A percentile compares a stretch with the other conserved stretches of the same genome.
These are phyloP conservation scores for Ganoderma sinense DNA, from an alignment of 1,284 basidiomycete species.

Conservation along the genomic window DNA sequence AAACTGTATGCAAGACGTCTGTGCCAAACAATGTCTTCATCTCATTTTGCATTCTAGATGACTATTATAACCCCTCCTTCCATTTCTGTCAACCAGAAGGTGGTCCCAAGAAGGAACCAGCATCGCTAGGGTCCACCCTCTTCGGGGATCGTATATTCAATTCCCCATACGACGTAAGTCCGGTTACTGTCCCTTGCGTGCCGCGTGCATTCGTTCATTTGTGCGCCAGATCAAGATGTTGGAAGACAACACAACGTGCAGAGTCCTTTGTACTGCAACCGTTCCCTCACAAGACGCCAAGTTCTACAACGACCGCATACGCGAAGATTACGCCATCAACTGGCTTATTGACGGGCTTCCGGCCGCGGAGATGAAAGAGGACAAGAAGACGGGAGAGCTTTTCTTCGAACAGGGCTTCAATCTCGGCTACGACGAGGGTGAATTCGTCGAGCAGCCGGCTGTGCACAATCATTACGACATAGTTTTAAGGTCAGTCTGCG, in stretches of 20 bases:
- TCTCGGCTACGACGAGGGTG: slow-evolving; percentile 71
- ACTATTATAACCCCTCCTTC: slow-evolving; percentile 89
- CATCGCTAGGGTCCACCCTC: slow-evolving; percentile 91
- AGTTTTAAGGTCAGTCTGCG: slow-evolving; percentile 65
- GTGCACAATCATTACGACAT: slow-evolving; percentile 94
- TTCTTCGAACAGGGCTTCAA: slow-evolving; percentile 94
- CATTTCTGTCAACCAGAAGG: slow-evolving; percentile 87
- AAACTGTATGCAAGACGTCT: slow-evolving; percentile 61
- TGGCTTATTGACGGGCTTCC: slow-evolving; percentile 97
- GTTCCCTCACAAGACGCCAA: slow-evolving; percentile 79
- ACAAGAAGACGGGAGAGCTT: slow-evolving; percentile 77
- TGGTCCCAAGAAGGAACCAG: slow-evolving; percentile 83
- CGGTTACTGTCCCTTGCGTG: too few species aligned
- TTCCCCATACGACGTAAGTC: slow-evolving; percentile 84
- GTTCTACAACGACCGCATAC: slow-evolving; percentile 93
- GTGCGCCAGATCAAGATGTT: slow-evolving; percentile 75
- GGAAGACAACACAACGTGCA: slow-evolving; percentile 77
- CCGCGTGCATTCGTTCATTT: neutral
- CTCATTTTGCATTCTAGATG: slow-evolving; percentile 55
- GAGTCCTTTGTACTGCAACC: slow-evolving; percentile 71
- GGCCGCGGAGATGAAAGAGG: slow-evolving; percentile 90
- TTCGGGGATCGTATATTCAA: slow-evolving; percentile 97
- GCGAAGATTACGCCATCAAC: slow-evolving; percentile 93
- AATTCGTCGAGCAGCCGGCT: slow-evolving; percentile 65
- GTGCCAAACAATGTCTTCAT: slow-evolving; percentile 5